phyloP scores from a whole-genome alignment of 177 flowering plant species.

The Tripterygium wilfordii region DNA sequence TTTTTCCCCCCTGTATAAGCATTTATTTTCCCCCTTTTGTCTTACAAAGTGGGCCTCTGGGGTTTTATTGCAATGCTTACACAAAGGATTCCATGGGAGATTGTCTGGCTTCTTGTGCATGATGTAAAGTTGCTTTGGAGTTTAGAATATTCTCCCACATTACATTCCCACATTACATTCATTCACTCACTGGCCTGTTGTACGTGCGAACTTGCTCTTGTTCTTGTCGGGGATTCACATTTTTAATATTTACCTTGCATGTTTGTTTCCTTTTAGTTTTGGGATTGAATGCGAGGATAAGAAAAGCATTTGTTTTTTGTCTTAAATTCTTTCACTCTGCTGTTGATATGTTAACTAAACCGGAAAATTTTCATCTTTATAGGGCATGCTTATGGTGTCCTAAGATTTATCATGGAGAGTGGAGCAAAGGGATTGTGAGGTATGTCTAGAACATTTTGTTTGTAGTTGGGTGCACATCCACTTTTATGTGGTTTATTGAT shows the following conservation, averaged over 20 bases:
- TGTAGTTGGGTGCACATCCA: background rate
- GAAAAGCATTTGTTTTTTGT: background rate
- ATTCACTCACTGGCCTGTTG: background rate
- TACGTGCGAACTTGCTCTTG: background rate
- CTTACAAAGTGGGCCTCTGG: too few relatives aligned
- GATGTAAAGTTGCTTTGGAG: background rate
- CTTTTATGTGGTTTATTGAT: background rate
- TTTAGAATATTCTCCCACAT: background rate
- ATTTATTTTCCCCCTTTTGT: too few relatives aligned
- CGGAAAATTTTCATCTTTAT: background rate
- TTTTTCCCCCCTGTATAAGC: too few relatives aligned
- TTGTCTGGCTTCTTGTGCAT: slow-evolving; percentile 1
- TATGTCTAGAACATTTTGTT: slow-evolving; percentile 6
- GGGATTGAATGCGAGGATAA: background rate
- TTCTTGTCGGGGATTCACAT: background rate
- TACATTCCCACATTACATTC: background rate
- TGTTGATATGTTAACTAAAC: background rate
- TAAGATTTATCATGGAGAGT: slow-evolving; percentile 79
- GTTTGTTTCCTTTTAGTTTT: too few relatives aligned
- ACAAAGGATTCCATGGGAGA: background rate
- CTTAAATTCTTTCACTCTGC: too few relatives aligned
- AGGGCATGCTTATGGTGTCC: slow-evolving; percentile 86
- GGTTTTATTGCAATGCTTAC: too few relatives aligned
- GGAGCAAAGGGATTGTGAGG: slow-evolving; percentile 94
- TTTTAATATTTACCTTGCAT: too few relatives aligned